Evolutionary conservation across 768 basidiomycete genomes (phyloP).

Genomic region (Auriculariales sp.): DNA sequence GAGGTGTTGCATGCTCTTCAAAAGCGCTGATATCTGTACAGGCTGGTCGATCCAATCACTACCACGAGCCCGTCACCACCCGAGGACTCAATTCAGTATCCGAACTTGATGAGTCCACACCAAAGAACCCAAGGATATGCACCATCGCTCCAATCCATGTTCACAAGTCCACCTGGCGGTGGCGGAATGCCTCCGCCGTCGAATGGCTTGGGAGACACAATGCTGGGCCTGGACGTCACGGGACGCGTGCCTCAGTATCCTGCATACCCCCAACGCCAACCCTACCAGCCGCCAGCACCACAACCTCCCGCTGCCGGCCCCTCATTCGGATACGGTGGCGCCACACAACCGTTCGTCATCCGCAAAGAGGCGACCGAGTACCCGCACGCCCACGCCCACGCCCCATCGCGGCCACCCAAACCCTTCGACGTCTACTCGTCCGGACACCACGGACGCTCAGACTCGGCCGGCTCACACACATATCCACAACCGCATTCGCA

Average conservation of each 20-base stretch:
- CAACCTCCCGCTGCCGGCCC: constrained; percentile 19
- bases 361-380: constrained; percentile 1
- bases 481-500: not conserved
- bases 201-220: too few relatives aligned
- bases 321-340: constrained; percentile 13
- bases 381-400: not conserved
- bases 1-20: not conserved
- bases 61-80: constrained; percentile 57
- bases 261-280: constrained; percentile 2
- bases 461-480: constrained; percentile 18
- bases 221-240: not conserved
- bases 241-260: not conserved
- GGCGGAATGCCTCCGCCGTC: too few relatives aligned
- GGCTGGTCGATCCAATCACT: constrained; percentile 31
- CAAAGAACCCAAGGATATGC: constrained; percentile 66
- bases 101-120: constrained; percentile 65
- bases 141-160: constrained; percentile 69
- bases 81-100: constrained; percentile 38
- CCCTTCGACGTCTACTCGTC: constrained; percentile 7
- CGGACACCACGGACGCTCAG: constrained; percentile 18
- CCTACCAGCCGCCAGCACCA: constrained; percentile 7
- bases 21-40: not conserved
- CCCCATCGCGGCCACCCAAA: constrained; percentile 1
- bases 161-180: constrained; percentile 22
- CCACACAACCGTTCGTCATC: constrained; percentile 6